phyloP scores from a whole-genome alignment of 2,329 filamentous ascomycete genomes.

The Cladosporium sphaerospermum region DNA sequence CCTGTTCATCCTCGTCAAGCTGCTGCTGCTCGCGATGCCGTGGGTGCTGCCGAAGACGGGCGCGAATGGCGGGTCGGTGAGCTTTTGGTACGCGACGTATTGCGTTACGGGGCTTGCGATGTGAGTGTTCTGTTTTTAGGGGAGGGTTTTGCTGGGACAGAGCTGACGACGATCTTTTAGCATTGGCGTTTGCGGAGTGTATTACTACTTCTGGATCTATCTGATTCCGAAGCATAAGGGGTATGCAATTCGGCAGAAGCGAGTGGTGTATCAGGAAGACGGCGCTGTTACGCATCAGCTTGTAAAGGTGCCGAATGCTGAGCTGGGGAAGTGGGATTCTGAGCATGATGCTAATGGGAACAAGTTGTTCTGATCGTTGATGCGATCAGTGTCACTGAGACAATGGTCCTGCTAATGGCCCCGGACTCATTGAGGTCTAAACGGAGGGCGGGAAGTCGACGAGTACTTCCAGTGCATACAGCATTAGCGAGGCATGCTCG shows the following conservation, averaged over 20 bases:
- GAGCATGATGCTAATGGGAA: conserved; percentile 46
- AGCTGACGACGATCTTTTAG: conserved; percentile 26
- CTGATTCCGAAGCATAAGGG: conserved; percentile 47
- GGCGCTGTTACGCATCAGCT: conserved; percentile 49
- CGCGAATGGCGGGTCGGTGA: conserved; percentile 56
- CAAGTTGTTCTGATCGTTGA: not conserved
- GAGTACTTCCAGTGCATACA: too few species aligned
- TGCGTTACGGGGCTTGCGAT: conserved; percentile 58
- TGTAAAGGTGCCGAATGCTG: conserved; percentile 47
- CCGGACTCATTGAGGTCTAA: too few species aligned
- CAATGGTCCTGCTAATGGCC: too few species aligned
- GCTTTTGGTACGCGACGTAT: conserved; percentile 70
- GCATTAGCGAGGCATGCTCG: too few species aligned
- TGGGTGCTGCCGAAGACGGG: conserved; percentile 64
- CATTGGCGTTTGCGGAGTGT: conserved; percentile 48
- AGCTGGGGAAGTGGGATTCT: conserved; percentile 53
- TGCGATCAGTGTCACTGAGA: too few species aligned
- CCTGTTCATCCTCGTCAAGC: conserved; percentile 54
- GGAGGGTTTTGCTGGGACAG: not conserved
- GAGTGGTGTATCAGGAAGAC: conserved; percentile 16
- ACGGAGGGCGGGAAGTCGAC: too few species aligned
- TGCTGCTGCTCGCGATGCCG: conserved; percentile 62
- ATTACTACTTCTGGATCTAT: conserved; percentile 56
- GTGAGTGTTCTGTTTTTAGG: conserved; percentile 35
- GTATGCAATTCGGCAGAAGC: conserved; percentile 51